Base-by-base conservation (phyloP, 768 basidiomycete species). In the Russula vinacea region DNA sequence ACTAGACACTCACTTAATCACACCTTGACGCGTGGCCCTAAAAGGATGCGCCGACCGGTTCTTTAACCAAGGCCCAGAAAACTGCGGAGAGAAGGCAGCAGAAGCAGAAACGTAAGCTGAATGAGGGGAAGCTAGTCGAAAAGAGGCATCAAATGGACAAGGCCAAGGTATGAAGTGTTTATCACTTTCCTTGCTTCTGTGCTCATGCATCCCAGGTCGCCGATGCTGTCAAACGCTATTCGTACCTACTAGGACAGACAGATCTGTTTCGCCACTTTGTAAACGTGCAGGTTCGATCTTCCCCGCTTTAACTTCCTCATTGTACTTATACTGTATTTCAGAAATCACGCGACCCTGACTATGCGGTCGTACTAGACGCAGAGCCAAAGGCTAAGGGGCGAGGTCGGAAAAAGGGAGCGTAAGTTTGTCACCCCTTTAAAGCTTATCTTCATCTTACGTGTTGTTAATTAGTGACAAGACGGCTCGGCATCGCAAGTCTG, bases 231-330 rank as follows among this genome's bases (percentile, higher is more conserved):
- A 98, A 98, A 74, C 88, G 94, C 19, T 98, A 98, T 73, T 92
- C 91, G 2, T 98, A 98, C 75, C 84, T 98, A n/a, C 83, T 99
- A 2, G 97, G 97, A 9, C 95, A 99, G 74, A 98, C 96, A 0
- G 97, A 98, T 68, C 81, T 98, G 22, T 99, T 99, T 81, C 93
- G 94, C 70, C 96, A 98, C 75, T 98, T 98, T 73, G 92, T 98
- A 8, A 94, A 98, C 73, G 88, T 98, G 76, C 97, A 97, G 83
- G 93, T 90, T 24, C 32, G 79, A 67, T 57, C 45, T 11, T 24
- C 5, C 33, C 10, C 6, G 16, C 16, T 40, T 14, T 37, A n/a
- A 24, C 32, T 0, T 47, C 17, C n/a, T 19, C 17, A 19, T 22
- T 29, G 45, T 8, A 17, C 8, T 45, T 56, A 64, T 56, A 3